Evolutionary conservation across 768 basidiomycete genomes (phyloP).

Genomic region (Tephrocybe sp.): DNA sequence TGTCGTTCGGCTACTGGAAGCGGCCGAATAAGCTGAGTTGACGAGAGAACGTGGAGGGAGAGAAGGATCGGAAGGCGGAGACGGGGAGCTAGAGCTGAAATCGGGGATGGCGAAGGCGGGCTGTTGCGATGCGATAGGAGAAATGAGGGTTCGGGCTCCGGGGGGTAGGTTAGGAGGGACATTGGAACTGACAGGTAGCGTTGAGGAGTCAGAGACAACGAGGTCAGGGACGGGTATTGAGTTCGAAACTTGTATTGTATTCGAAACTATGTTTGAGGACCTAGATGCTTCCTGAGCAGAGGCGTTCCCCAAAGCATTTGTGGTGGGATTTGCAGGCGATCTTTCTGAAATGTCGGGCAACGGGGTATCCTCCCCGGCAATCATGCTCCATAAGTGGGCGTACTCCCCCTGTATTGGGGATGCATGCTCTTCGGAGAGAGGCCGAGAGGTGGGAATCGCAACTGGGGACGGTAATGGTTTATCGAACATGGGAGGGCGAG

Average conservation of each 20-base stretch:
- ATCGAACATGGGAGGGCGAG: slow-evolving; percentile 17
- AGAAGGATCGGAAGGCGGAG: slow-evolving; percentile 10
- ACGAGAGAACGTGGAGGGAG: slow-evolving; percentile 11
- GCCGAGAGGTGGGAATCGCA: background rate
- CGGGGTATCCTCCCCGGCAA: slow-evolving; percentile 6
- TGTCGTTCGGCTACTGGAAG: slow-evolving; percentile 5
- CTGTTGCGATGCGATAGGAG: slow-evolving; percentile 7
- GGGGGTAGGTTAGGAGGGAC: background rate
- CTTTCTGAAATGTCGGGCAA: slow-evolving; percentile 8
- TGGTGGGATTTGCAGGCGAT: slow-evolving; percentile 1
- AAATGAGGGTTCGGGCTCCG: background rate
- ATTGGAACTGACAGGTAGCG: background rate
- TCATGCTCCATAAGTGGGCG: slow-evolving; percentile 18
- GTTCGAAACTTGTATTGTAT: too few species aligned
- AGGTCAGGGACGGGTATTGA: slow-evolving; percentile 5
- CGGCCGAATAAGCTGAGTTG: slow-evolving; percentile 8
- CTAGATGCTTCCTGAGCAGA: slow-evolving; percentile 1
- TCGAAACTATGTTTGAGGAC: too few species aligned
- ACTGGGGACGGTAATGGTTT: slow-evolving; percentile 18
- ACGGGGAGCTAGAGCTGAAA: slow-evolving; percentile 2
- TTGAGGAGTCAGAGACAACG: background rate
- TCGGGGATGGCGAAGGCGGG: slow-evolving; percentile 1
- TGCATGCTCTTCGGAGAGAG: slow-evolving; percentile 1
- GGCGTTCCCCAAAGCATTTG: slow-evolving; percentile 1
- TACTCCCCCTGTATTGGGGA: slow-evolving; percentile 16